A percentile compares a stretch with the other conserved stretches of the same genome.
Evolutionary conservation across 179 eudicot genomes (phyloP).

Genomic region (Kewa caespitosa): DNA sequence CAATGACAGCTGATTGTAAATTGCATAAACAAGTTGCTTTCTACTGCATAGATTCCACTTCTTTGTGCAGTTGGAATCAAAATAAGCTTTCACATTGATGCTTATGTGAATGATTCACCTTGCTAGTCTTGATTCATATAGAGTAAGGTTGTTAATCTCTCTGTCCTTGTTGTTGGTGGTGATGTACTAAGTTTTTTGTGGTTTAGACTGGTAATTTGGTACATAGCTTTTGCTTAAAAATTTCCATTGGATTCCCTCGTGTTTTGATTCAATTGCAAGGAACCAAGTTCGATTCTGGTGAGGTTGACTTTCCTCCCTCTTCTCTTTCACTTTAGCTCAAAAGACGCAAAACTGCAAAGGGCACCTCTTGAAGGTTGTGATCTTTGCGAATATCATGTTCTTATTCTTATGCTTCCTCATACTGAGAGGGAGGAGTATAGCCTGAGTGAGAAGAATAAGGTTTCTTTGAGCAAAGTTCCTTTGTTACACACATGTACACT

Average conservation of each 20-base stretch:
- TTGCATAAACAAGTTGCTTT: not conserved
- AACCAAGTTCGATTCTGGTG: conserved; percentile 32
- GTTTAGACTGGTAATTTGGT: too few relatives aligned
- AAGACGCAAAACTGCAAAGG: conserved; percentile 30
- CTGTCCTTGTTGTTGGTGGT: too few relatives aligned
- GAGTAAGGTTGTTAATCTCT: too few relatives aligned
- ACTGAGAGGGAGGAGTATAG: not conserved
- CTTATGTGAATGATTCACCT: not conserved
- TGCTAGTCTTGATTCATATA: too few relatives aligned
- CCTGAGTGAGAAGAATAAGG: conserved; percentile 3
- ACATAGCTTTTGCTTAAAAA: too few relatives aligned
- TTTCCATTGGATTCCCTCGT: conserved; percentile 33
- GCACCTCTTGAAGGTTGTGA: conserved; percentile 31
- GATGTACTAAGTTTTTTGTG: too few relatives aligned
- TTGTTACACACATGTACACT: conserved; percentile 34
- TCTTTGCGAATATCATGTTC: conserved; percentile 45
- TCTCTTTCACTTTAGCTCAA: conserved; percentile 14
- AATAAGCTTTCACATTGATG: too few relatives aligned
- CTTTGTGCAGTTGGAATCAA: not conserved
- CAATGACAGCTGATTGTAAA: not conserved
- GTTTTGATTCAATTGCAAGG: conserved; percentile 6
- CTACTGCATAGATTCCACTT: not conserved
- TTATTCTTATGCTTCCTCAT: conserved; percentile 38
- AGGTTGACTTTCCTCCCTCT: conserved; percentile 27
- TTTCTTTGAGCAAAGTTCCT: conserved; percentile 32